Conservation (phyloP, 805 yeast genomes). For the Yarrowia phangngaensis region DNA sequence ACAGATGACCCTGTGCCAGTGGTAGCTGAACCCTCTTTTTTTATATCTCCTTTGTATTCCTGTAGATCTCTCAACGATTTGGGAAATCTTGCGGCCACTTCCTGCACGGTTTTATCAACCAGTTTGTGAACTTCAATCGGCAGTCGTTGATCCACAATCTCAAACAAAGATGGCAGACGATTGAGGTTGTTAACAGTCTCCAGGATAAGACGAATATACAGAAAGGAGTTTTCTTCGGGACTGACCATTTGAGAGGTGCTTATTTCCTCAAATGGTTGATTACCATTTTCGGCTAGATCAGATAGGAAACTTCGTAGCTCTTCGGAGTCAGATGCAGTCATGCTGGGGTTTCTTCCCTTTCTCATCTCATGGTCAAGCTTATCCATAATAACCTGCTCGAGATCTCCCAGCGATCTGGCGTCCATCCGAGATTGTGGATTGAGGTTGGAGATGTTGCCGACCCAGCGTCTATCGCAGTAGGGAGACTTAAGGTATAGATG, state of each 20-base stretch:
- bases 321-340: conserved; percentile 32
- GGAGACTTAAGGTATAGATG: conserved; percentile 60
- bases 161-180: conserved; percentile 56
- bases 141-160: conserved; percentile 51
- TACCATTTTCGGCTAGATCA: conserved; percentile 13
- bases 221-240: conserved; percentile 48
- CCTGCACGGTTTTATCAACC: conserved; percentile 59
- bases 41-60: conserved; percentile 9
- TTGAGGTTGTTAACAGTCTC: conserved; percentile 58
- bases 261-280: conserved; percentile 28
- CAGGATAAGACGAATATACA: conserved; percentile 52
- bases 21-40: conserved; percentile 2
- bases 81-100: conserved; percentile 56
- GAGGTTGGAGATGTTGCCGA: conserved; percentile 30
- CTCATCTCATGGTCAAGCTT: conserved; percentile 31
- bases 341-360: conserved; percentile 28
- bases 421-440: conserved; percentile 29
- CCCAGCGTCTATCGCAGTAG: conserved; percentile 37
- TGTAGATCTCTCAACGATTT: conserved; percentile 39
- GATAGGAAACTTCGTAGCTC: conserved; percentile 32
- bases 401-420: conserved; percentile 24
- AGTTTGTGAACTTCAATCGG: conserved; percentile 62
- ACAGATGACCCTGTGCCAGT: conserved; percentile 1
- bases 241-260: conserved; percentile 41
- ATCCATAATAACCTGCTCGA: conserved; percentile 33